A percentile compares a stretch with the other conserved stretches of the same genome.
Conservation (phyloP, 805 yeast genomes). For the Candida ipomoeae region DNA sequence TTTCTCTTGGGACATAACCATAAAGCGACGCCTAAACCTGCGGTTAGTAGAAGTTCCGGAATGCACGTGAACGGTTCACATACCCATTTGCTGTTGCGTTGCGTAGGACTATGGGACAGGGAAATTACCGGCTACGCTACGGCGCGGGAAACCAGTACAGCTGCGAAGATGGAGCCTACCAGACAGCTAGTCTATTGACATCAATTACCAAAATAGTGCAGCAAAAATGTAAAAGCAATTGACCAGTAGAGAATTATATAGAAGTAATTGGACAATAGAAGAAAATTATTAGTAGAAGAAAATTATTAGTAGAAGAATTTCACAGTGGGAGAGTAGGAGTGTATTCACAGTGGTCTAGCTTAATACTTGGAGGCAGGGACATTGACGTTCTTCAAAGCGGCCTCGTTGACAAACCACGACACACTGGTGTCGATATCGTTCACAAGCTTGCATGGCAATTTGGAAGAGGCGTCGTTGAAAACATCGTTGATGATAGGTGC, state of each 20-base stretch:
- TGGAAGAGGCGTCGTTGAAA: constrained; percentile 47
- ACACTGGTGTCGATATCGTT: constrained; percentile 55
- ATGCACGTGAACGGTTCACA: background rate
- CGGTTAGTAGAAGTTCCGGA: constrained; percentile 8
- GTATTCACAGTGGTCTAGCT: background rate
- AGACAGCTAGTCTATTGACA: background rate
- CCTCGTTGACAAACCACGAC: constrained; percentile 78
- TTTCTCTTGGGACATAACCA: constrained; percentile 72
- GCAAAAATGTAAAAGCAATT: too few relatives aligned
- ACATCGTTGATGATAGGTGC: constrained; percentile 67
- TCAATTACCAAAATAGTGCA: background rate
- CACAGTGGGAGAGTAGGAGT: too few relatives aligned
- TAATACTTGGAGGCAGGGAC: constrained; percentile 38
- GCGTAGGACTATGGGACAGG: background rate
- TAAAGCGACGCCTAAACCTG: constrained; percentile 47
- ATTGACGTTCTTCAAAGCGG: constrained; percentile 65
- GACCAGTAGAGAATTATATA: too few relatives aligned
- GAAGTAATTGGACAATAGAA: too few relatives aligned
- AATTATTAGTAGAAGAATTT: too few relatives aligned
- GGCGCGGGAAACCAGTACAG: constrained; percentile 4
- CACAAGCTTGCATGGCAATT: constrained; percentile 73
- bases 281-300: too few relatives aligned
- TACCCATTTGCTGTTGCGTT: constrained; percentile 11
- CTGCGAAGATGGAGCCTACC: background rate
- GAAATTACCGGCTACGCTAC: background rate